Conservation (phyloP, 352 stramenopile genomes). For the Phytopythium ostracodes region DNA sequence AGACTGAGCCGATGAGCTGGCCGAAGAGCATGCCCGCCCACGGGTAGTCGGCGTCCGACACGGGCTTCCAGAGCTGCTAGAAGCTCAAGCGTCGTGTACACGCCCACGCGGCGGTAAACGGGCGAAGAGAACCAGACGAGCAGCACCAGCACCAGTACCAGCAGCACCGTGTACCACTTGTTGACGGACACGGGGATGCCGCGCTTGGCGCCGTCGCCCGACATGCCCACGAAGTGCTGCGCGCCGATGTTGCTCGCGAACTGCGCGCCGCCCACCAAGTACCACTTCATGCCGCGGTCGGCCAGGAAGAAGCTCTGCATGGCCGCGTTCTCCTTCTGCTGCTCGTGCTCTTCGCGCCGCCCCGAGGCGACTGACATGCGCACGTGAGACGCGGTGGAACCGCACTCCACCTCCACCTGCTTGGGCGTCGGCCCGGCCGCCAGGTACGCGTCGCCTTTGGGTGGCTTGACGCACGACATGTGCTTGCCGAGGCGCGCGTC, state of each 20-base stretch:
- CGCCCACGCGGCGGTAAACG: constrained; percentile 49
- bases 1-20: constrained; percentile 53
- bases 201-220: constrained; percentile 47
- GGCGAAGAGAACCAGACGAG: constrained; percentile 62
- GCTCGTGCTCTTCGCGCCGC: constrained; percentile 15
- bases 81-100: constrained; percentile 57
- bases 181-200: constrained; percentile 63
- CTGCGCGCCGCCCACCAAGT: constrained; percentile 49
- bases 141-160: constrained; percentile 47
- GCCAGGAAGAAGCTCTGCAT: constrained; percentile 57
- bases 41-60: constrained; percentile 49
- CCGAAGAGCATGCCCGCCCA: constrained; percentile 72
- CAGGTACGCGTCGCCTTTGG: background rate
- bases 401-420: background rate
- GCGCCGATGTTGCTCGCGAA: constrained; percentile 70
- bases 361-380: background rate
- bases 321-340: constrained; percentile 29
- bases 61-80: constrained; percentile 55
- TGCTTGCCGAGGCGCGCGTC: background rate
- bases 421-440: background rate
- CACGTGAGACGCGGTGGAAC: background rate
- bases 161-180: constrained; percentile 55
- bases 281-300: constrained; percentile 66
- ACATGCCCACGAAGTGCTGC: constrained; percentile 71
- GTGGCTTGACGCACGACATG: background rate